Base-by-base conservation (phyloP, 2,329 filamentous ascomycete species). In the Hypoxylon sp. region DNA sequence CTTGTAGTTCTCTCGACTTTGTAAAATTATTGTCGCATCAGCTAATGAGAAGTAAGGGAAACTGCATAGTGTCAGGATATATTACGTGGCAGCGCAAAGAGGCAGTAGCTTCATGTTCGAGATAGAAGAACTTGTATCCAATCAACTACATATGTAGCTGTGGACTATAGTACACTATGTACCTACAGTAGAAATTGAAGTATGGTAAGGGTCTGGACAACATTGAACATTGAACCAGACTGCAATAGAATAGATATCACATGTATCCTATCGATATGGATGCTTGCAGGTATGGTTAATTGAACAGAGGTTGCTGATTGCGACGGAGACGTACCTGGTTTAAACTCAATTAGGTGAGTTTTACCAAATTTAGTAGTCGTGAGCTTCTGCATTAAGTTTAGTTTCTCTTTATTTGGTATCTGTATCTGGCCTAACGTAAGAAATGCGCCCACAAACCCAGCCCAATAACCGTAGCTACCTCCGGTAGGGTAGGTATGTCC, bases 11-110 rank as follows among this genome's bases (percentile, higher is more conserved):
- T 29, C 19, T 46, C 33, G 35, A 44, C 53, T 54, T 59, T 52
- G 22, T 66, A 39, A 55, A 58, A 11, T 61, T 22, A 59, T 37
- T 47, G 8, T 50, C 11, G 11, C 42, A 46, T 37, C 17, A 59
- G 22, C 58, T 55, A 61, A 66, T 62, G 44, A 31, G 26, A 35
- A 55, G 31, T n/a, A 48, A 61, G 31, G 48, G 52, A 22, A 50
- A 55, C 26, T 64, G 42, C 17, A 31, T 53, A 44, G 3, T 22
- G 22, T 11, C 4, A 44, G 17, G 29, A 31, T 50, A 55, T 44
- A 59, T 64, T 70, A 70, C 67, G 67, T 70, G 63, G 63, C 63
- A 70, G 22, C 55, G 57, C 26, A 33, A 54, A 67, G 14, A 42
- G 26, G 55, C 48, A 63, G 50, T 8, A 8, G 29, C 29, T 37